A percentile compares a stretch with the other conserved stretches of the same genome.
These are phyloP conservation scores for Cryomyces minteri DNA, from an alignment of 495 filamentous ascomycete species.

Conservation along the genomic window DNA sequence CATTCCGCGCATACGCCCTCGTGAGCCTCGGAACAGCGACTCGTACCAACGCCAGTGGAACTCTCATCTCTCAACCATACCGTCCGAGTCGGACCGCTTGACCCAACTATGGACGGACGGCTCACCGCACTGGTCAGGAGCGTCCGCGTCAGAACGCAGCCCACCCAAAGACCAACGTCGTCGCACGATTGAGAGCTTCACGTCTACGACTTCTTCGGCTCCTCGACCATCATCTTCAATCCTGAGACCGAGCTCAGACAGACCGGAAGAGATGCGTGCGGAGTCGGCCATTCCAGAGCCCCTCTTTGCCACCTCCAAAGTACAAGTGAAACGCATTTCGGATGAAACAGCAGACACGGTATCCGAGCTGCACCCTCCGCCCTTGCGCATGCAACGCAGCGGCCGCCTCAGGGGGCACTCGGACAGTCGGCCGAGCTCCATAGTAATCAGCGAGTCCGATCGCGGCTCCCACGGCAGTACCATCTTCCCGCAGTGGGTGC, in stretches of 20 bases:
- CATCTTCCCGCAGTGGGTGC: no score
- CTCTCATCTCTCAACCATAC: constrained; percentile 20
- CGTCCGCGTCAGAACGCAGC: constrained; percentile 6
- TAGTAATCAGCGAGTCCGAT: no score
- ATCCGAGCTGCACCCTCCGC: constrained; percentile 17
- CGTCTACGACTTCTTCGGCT: constrained; percentile 9
- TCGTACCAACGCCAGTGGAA: constrained; percentile 12
- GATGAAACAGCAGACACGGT: constrained; percentile 20
- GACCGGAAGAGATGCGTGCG: no score
- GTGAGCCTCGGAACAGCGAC: constrained; percentile 4
- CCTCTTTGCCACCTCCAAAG: no score
- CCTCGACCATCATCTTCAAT: not conserved
- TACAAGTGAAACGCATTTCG: not conserved
- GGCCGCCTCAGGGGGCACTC: no score
- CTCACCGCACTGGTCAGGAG: not conserved
- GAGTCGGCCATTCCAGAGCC: no score
- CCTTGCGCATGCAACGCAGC: constrained; percentile 8
- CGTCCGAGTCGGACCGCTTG: constrained; percentile 16
- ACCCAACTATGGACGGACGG: not conserved
- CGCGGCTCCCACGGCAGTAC: no score
- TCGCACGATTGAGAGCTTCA: constrained; percentile 7
- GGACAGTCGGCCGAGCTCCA: no score
- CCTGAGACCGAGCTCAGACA: constrained; percentile 4
- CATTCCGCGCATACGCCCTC: no score
- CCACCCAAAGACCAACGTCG: not conserved